phyloP scores from a whole-genome alignment of 352 stramenopile species.

The Phytopythium sindhum region DNA sequence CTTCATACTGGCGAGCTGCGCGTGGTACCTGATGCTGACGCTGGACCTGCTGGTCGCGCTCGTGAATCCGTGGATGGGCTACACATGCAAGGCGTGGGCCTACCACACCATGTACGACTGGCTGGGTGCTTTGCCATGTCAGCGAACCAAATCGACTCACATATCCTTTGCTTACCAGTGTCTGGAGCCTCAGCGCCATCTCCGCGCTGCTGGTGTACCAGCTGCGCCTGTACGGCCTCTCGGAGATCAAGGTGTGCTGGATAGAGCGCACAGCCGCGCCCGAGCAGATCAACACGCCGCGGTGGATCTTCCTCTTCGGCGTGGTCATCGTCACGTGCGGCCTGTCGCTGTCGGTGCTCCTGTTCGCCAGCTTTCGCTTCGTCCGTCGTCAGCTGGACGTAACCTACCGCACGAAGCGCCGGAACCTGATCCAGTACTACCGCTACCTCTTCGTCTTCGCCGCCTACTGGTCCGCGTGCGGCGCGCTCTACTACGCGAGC shows the following conservation, averaged over 20 bases:
- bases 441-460: constrained; percentile 78
- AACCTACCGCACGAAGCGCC: constrained; percentile 80
- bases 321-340: constrained; percentile 46
- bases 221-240: constrained; percentile 56
- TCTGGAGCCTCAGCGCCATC: constrained; percentile 68
- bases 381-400: constrained; percentile 79
- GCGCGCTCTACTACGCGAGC: constrained; percentile 65
- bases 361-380: constrained; percentile 85
- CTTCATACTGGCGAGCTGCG: constrained; percentile 59
- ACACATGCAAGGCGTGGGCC: constrained; percentile 80
- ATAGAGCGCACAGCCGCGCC: constrained; percentile 48
- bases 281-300: constrained; percentile 44
- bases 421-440: constrained; percentile 84
- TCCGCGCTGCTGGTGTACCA: constrained; percentile 62
- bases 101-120: constrained; percentile 73
- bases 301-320: constrained; percentile 68
- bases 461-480: constrained; percentile 65
- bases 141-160: no score
- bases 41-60: constrained; percentile 81
- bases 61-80: constrained; percentile 87
- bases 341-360: constrained; percentile 63
- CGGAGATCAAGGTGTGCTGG: constrained; percentile 77
- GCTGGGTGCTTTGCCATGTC: no score
- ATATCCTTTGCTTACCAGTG: constrained; percentile 23
- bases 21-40: constrained; percentile 85